Evolutionary conservation across 23 red algal genomes (phyloP).

Genomic region (Gracilaria domingensis): DNA sequence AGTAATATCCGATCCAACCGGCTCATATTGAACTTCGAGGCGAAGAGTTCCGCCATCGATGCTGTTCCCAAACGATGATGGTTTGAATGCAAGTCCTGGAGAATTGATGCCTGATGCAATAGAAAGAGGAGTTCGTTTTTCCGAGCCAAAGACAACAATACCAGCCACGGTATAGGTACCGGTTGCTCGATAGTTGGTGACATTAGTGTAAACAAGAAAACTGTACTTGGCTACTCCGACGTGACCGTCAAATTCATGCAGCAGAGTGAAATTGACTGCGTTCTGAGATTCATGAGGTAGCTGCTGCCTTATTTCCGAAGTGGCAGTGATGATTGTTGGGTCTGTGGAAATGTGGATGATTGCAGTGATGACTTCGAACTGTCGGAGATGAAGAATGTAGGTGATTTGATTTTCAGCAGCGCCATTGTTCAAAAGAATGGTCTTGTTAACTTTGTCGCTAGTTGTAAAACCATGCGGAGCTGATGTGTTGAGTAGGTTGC

Average conservation of each 20-base stretch:
- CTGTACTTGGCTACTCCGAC: conserved; percentile 13
- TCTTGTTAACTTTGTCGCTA: background rate
- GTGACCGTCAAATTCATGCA: conserved; percentile 28
- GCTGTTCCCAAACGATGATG: background rate
- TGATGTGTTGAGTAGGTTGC: background rate
- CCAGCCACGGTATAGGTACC: conserved; percentile 28
- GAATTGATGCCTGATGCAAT: conserved; percentile 42
- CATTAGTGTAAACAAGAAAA: conserved; percentile 15
- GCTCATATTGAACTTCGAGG: background rate
- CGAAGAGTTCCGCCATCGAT: background rate
- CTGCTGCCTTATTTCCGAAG: conserved; percentile 6
- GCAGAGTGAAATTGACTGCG: conserved; percentile 5
- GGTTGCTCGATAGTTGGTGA: background rate
- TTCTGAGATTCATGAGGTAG: background rate
- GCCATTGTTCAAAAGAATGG: conserved; percentile 19
- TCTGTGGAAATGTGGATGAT: conserved; percentile 29
- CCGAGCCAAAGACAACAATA: conserved; percentile 7
- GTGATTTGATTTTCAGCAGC: conserved; percentile 29
- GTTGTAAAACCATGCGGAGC: background rate
- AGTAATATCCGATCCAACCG: conserved; percentile 3
- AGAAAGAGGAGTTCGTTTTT: background rate
- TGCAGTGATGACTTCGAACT: background rate
- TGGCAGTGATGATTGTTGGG: conserved; percentile 11
- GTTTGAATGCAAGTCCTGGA: conserved; percentile 12
- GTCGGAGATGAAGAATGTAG: conserved; percentile 13